A percentile compares a stretch with the other conserved stretches of the same genome.
Conservation (phyloP, 495 filamentous ascomycete genomes). For the Lasiosphaeria miniovina region DNA sequence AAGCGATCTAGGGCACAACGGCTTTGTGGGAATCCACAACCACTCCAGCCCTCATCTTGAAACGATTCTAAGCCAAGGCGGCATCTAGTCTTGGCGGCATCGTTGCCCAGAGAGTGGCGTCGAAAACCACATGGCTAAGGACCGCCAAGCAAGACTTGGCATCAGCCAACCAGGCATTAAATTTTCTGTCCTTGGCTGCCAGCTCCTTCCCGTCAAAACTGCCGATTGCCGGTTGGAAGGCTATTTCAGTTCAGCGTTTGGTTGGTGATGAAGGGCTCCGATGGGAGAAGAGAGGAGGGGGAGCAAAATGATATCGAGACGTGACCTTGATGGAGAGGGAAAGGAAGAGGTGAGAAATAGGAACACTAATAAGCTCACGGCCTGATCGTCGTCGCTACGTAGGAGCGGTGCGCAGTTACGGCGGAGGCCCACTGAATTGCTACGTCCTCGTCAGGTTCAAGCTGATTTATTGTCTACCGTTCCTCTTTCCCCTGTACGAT, state of each 20-base stretch:
- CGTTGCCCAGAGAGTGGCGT: background rate
- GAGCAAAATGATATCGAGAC: background rate
- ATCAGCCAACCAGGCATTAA: background rate
- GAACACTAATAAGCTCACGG: no score
- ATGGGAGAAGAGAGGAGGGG: background rate
- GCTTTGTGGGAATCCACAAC: no score
- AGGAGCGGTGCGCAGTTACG: no score
- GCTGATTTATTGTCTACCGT: no score
- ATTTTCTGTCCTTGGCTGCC: background rate
- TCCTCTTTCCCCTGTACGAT: no score
- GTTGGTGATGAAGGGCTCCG: background rate
- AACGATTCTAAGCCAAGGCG: background rate
- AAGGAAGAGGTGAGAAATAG: no score
- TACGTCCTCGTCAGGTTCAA: no score
- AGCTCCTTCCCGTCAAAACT: background rate
- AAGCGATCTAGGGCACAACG: no score
- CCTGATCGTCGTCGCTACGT: no score
- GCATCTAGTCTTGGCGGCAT: background rate
- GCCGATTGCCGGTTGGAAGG: background rate
- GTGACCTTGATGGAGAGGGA: no score
- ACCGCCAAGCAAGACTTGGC: background rate
- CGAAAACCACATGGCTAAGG: background rate
- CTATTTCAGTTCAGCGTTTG: background rate
- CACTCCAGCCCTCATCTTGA: no score
- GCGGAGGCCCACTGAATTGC: no score